These are phyloP conservation scores for Prototheca wickerhamii DNA, from an alignment of 163 green algal species.

Conservation along the genomic window DNA sequence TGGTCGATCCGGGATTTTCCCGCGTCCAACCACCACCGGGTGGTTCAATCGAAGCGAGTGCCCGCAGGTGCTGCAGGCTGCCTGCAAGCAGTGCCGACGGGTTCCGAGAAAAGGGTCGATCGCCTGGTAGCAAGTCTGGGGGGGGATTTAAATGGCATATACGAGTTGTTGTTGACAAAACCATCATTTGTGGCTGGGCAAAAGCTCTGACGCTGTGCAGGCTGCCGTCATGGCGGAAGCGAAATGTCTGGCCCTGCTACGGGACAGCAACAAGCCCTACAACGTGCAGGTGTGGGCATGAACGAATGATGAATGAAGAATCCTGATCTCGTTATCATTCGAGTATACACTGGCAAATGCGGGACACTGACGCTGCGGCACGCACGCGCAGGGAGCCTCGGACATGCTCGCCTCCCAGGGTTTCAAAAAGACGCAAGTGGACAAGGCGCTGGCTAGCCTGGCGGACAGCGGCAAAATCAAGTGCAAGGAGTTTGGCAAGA, in stretches of 20 bases:
- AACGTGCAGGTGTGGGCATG: conserved; percentile 31
- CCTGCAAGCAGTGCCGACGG: no score
- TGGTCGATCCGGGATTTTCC: no score
- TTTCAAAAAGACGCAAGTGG: conserved; percentile 70
- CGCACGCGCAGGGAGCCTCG: conserved; percentile 38
- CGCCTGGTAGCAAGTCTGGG: no score
- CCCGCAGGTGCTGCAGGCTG: no score
- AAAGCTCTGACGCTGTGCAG: background rate
- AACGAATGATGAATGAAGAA: no score
- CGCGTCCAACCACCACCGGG: no score
- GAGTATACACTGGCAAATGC: background rate
- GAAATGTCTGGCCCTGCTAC: conserved; percentile 17
- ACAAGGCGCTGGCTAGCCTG: conserved; percentile 60
- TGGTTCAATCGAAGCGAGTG: no score
- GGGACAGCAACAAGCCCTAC: conserved; percentile 27
- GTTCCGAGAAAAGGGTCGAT: no score
- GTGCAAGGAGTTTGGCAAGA: conserved; percentile 85
- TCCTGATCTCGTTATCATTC: background rate
- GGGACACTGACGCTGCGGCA: conserved; percentile 8
- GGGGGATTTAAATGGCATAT: no score
- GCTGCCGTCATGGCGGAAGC: conserved; percentile 9
- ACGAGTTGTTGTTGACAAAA: no score
- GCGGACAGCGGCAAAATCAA: conserved; percentile 46
- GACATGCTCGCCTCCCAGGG: conserved; percentile 64
- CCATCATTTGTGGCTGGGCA: no score